Percentiles rank a stretch among this genome's conserved stretches.
phyloP scores from a whole-genome alignment of 2,329 filamentous ascomycete species.

The Apiospora koreana region DNA sequence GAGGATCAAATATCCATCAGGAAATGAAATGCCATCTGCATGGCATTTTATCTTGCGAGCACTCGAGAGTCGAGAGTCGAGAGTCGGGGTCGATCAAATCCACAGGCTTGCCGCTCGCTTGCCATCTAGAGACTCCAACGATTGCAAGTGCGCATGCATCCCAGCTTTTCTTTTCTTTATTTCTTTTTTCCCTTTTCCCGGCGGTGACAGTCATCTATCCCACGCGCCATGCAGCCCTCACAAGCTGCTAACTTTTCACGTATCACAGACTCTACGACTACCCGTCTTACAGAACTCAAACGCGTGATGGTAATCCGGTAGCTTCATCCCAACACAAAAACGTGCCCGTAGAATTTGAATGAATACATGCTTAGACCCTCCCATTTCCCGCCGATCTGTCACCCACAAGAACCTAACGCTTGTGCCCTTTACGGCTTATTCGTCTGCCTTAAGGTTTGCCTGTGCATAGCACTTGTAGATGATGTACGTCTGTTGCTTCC shows the following conservation, averaged over 20 bases:
- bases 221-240: conserved; percentile 1
- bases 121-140: not conserved
- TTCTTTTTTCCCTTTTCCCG: too few relatives aligned
- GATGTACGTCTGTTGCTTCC: not conserved
- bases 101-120: not conserved
- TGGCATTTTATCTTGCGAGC: not conserved
- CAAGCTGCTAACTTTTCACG: not conserved
- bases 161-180: not conserved
- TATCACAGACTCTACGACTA: not conserved
- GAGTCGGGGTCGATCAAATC: not conserved
- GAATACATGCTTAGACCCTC: conserved; percentile 5
- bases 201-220: not conserved
- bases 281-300: conserved; percentile 6
- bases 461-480: not conserved
- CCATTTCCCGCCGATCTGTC: conserved; percentile 1
- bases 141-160: not conserved
- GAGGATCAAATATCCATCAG: conserved; percentile 7
- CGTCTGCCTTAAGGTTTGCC: not conserved
- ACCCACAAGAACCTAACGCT: not conserved
- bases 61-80: too few relatives aligned
- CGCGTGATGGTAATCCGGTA: not conserved
- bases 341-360: conserved; percentile 3
- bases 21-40: conserved; percentile 9
- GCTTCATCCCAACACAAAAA: conserved; percentile 8
- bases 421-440: conserved; percentile 2